These are phyloP conservation scores for Trichaptum fuscoviolaceum DNA, from an alignment of 768 basidiomycete genomes.

Conservation along the genomic window DNA sequence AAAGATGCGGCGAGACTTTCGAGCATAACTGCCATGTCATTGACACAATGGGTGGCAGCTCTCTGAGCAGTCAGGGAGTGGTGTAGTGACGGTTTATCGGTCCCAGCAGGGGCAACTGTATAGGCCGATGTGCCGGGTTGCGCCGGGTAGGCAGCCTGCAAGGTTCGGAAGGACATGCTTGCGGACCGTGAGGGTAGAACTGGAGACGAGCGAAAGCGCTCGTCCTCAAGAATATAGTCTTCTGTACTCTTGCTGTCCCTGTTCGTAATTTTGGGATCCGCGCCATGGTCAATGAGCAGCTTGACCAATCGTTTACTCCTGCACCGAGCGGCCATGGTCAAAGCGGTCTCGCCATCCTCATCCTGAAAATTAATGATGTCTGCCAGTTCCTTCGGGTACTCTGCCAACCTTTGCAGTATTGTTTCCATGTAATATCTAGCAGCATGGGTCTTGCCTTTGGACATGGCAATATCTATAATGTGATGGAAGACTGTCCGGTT, in stretches of 20 bases:
- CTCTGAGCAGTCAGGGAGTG: constrained; percentile 81
- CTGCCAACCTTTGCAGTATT: constrained; percentile 76
- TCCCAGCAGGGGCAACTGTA: constrained; percentile 44
- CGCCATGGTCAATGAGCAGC: constrained; percentile 91
- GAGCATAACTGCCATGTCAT: constrained; percentile 81
- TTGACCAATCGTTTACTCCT: constrained; percentile 94
- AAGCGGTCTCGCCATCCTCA: constrained; percentile 95
- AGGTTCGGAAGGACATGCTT: constrained; percentile 69
- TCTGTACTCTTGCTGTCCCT: constrained; percentile 95
- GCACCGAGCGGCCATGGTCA: constrained; percentile 95
- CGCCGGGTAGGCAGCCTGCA: constrained; percentile 50
- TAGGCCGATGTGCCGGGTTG: constrained; percentile 25
- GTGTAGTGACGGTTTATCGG: constrained; percentile 71
- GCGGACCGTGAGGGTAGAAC: constrained; percentile 62
- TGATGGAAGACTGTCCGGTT: constrained; percentile 99
- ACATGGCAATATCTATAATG: constrained; percentile 94
- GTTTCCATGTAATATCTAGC: constrained; percentile 99
- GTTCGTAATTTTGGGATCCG: constrained; percentile 92
- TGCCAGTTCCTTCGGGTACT: constrained; percentile 92
- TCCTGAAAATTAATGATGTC: constrained; percentile 99
- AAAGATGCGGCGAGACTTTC: constrained; percentile 85
- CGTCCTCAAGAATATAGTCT: constrained; percentile 98
- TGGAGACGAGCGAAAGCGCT: constrained; percentile 91
- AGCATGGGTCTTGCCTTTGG: constrained; percentile 96
- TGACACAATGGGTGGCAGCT: constrained; percentile 78